Conservation (phyloP, 371 early-diverging fungal species). For the Amoeboaphelidium occidentale region DNA sequence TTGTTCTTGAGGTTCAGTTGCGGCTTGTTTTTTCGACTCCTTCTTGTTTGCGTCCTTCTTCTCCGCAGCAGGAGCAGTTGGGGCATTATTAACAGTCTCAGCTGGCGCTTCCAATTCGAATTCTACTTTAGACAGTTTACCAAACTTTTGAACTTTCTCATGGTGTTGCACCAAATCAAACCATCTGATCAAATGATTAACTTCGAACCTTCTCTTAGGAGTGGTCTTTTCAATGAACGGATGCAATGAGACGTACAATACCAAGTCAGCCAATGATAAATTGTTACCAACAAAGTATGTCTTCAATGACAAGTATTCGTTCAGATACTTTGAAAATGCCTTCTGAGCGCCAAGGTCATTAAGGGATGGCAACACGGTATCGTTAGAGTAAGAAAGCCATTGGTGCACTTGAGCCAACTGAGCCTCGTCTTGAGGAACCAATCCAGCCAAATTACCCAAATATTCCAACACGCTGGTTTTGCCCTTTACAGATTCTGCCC, state of each 20-base stretch:
- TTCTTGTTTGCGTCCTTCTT: not conserved
- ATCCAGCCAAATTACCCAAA: too few relatives aligned
- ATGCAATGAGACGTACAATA: conserved; percentile 35
- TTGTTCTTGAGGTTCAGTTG: conserved; percentile 3
- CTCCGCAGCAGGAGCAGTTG: not conserved
- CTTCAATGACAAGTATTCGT: conserved; percentile 28
- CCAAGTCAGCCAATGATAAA: conserved; percentile 38
- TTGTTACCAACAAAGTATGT: conserved; percentile 37
- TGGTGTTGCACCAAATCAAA: conserved; percentile 47
- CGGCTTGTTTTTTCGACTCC: conserved; percentile 19
- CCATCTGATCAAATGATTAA: conserved; percentile 38
- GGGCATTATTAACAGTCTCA: conserved; percentile 11
- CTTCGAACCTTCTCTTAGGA: conserved; percentile 9
- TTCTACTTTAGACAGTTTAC: conserved; percentile 20
- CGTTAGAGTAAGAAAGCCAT: not conserved
- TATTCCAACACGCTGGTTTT: too few relatives aligned
- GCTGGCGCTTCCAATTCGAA: conserved; percentile 30
- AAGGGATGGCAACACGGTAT: not conserved
- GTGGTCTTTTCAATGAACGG: conserved; percentile 20
- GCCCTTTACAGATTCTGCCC: too few relatives aligned
- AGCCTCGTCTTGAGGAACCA: too few relatives aligned
- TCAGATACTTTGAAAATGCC: conserved; percentile 9
- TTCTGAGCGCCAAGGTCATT: not conserved
- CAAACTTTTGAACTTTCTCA: conserved; percentile 19
- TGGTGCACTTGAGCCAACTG: too few relatives aligned